Evolutionary conservation across 805 yeast genomes (phyloP).

Genomic region (Yarrowia deformans): DNA sequence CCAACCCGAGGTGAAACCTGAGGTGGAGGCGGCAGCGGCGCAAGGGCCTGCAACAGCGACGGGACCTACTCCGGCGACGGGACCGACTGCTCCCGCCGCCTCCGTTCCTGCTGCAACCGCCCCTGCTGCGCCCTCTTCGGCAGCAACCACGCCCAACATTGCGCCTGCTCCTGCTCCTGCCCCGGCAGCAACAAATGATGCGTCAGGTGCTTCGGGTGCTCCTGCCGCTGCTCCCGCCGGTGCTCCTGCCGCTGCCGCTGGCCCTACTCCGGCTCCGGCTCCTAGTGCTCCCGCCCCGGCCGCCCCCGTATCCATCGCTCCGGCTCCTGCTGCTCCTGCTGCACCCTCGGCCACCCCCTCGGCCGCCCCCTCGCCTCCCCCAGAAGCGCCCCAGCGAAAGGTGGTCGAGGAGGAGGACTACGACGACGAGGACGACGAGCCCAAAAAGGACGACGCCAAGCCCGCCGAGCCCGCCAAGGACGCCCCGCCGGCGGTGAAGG

Average conservation of each 20-base stretch:
- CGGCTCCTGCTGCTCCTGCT: background rate
- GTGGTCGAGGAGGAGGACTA: slow-evolving; percentile 58
- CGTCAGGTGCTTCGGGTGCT: background rate
- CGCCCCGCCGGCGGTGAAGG: too few relatives aligned
- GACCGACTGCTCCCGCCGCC: background rate
- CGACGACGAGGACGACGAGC: slow-evolving; percentile 51
- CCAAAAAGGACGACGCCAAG: slow-evolving; percentile 11
- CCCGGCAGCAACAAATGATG: background rate
- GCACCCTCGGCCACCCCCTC: slow-evolving; percentile 5
- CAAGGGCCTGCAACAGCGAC: background rate
- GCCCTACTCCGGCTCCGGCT: slow-evolving; percentile 24
- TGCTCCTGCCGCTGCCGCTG: slow-evolving; percentile 24
- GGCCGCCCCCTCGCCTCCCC: slow-evolving; percentile 9
- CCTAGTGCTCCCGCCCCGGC: slow-evolving; percentile 4
- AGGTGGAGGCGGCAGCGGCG: background rate
- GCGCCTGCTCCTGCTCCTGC: slow-evolving; percentile 31
- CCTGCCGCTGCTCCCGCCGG: background rate
- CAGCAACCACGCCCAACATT: background rate
- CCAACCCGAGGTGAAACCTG: background rate
- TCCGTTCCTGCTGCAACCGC: background rate
- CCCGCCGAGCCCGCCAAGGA: background rate
- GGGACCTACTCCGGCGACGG: too few relatives aligned
- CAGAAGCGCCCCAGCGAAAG: slow-evolving; percentile 50
- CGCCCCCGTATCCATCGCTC: background rate
- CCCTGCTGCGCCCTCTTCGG: background rate